phyloP scores from a whole-genome alignment of 176 grass and related monocot genomes.

The Alopecurus myosuroides region DNA sequence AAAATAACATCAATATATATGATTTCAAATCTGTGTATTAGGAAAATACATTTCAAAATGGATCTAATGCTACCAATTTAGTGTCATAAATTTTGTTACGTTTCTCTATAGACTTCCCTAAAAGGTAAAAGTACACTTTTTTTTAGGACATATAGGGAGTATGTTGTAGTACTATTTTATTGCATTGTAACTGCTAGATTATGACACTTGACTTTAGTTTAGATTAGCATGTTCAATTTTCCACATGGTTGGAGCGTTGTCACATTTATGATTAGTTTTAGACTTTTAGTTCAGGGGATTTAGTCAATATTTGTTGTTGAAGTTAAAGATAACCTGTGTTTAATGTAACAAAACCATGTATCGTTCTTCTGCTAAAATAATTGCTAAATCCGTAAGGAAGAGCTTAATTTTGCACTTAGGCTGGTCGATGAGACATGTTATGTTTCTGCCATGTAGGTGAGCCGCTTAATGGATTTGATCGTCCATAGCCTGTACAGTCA shows the following conservation, averaged over 20 bases:
- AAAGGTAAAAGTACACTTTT: too few species aligned
- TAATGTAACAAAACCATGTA: background rate
- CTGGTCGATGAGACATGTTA: conserved; percentile 28
- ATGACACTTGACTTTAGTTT: background rate
- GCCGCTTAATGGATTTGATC: conserved; percentile 88
- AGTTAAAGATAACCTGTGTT: background rate
- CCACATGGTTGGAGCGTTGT: background rate
- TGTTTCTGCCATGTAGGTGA: conserved; percentile 61
- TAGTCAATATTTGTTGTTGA: background rate
- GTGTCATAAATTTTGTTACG: too few species aligned
- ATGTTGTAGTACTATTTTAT: background rate
- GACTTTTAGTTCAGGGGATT: background rate
- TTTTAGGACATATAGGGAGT: too few species aligned
- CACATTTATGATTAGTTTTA: background rate
- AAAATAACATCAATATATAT: too few species aligned
- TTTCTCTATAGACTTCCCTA: too few species aligned
- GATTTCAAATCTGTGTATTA: too few species aligned
- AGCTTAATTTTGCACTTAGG: background rate
- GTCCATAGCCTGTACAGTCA: conserved; percentile 92
- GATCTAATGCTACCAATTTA: too few species aligned
- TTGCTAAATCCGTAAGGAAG: background rate
- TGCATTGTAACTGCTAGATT: background rate
- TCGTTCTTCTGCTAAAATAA: background rate
- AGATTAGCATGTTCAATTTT: background rate
- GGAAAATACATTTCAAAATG: too few species aligned